Conservation (phyloP, 2,329 filamentous ascomycete species). For the Graphiopsis chlorocephala region DNA sequence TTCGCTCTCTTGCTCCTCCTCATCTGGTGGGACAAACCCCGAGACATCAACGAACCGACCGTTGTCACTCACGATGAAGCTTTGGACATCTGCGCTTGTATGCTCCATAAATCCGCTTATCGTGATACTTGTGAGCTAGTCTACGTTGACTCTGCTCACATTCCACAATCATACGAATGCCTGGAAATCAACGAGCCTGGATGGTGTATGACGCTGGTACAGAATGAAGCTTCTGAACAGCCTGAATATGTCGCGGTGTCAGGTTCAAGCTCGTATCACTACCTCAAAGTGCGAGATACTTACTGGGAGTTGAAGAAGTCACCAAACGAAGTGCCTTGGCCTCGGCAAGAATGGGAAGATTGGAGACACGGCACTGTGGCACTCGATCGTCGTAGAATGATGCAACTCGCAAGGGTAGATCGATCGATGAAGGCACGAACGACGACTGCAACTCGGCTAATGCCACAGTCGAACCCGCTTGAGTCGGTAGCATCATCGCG, state of each 20-base stretch:
- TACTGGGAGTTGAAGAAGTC: neutral
- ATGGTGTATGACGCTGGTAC: no score
- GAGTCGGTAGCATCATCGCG: neutral
- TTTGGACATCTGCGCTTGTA: neutral
- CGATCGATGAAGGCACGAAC: no score
- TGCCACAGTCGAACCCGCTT: no score
- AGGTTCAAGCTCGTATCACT: no score
- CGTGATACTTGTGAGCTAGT: neutral
- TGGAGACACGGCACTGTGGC: neutral
- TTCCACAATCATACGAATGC: no score
- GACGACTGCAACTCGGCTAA: no score
- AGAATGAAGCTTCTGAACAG: no score
- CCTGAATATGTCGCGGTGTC: no score
- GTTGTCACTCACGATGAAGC: neutral
- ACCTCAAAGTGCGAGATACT: neutral
- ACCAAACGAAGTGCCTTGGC: no score
- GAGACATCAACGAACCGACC: conserved; percentile 18
- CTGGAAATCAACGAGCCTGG: no score
- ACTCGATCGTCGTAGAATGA: neutral
- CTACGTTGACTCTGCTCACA: no score
- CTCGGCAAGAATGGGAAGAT: no score
- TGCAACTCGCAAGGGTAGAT: neutral
- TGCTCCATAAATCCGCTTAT: neutral
- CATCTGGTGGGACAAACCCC: conserved; percentile 26
- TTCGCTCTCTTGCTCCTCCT: conserved; percentile 22